phyloP scores from a whole-genome alignment of 1,284 basidiomycete genomes.

The Leccinum solheimii region DNA sequence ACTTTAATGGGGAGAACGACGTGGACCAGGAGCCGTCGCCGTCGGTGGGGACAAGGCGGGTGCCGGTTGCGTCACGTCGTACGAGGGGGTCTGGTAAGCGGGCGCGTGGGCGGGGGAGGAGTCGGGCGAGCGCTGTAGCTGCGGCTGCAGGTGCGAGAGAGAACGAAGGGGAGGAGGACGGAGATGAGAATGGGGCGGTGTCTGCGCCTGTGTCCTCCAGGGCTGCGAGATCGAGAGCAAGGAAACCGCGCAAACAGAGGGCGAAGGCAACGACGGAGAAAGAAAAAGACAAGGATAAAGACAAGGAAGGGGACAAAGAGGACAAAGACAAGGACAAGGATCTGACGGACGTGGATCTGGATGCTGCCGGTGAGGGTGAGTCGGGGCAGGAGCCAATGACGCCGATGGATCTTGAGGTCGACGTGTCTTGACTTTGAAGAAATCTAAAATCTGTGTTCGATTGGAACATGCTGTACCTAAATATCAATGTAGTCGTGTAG shows the following conservation, averaged over 20 bases:
- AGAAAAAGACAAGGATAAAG: constrained; percentile 32
- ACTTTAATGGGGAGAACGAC: constrained; percentile 72
- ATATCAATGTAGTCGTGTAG: constrained; percentile 1
- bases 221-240: constrained; percentile 15
- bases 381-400: constrained; percentile 34
- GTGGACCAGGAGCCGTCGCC: constrained; percentile 47
- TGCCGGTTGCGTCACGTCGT: constrained; percentile 22
- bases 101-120: constrained; percentile 32
- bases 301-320: constrained; percentile 16
- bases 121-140: constrained; percentile 17
- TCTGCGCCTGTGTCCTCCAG: constrained; percentile 8
- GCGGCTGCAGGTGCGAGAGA: constrained; percentile 11
- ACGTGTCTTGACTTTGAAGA: constrained; percentile 21
- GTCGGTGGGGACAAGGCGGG: constrained; percentile 19
- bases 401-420: constrained; percentile 34
- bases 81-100: constrained; percentile 33
- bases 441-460: not conserved
- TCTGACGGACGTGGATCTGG: constrained; percentile 28
- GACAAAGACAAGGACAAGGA: constrained; percentile 36
- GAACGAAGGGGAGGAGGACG: constrained; percentile 27
- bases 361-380: constrained; percentile 29
- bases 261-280: constrained; percentile 35
- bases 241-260: constrained; percentile 32
- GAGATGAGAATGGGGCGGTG: constrained; percentile 20
- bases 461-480: not conserved